A percentile compares a stretch with the other conserved stretches of the same genome.
Evolutionary conservation across 768 basidiomycete genomes (phyloP).

Genomic region (Naganishia vaughanmartiniae): DNA sequence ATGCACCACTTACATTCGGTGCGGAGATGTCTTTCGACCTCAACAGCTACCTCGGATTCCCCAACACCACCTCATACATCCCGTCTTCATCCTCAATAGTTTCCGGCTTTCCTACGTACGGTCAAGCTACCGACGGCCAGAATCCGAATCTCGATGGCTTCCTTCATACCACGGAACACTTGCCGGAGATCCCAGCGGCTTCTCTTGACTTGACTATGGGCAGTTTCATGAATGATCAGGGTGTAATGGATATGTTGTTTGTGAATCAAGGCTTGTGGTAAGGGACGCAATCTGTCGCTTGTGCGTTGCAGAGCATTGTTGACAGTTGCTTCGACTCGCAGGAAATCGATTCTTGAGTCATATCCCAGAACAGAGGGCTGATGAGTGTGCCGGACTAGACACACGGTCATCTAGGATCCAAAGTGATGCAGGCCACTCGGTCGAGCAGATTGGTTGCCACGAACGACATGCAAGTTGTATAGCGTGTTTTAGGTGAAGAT

Average conservation of each 20-base stretch:
- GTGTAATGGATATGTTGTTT: constrained; percentile 26
- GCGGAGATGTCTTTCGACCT: constrained; percentile 6
- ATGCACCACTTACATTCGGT: neutral
- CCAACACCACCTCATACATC: neutral
- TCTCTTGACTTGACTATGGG: constrained; percentile 14
- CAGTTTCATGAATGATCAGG: constrained; percentile 13
- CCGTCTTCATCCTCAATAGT: neutral
- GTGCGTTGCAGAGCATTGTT: neutral
- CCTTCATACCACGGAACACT: neutral
- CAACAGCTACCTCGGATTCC: neutral
- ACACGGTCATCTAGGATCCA: too few relatives aligned
- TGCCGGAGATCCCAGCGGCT: constrained; percentile 10
- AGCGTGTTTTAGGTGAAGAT: too few relatives aligned
- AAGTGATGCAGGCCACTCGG: too few relatives aligned
- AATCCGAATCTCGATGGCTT: neutral
- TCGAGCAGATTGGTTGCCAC: too few relatives aligned
- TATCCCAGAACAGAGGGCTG: neutral
- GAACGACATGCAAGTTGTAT: too few relatives aligned
- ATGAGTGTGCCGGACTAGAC: neutral
- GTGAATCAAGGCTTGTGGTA: constrained; percentile 23
- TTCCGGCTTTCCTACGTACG: neutral
- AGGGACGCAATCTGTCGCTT: neutral
- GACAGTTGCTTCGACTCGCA: neutral
- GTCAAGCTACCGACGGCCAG: neutral
- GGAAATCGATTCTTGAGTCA: constrained; percentile 26